phyloP scores from a whole-genome alignment of 306 rosid species.

The apple (Malus domestica) region ASM211411v1 NC_041791.1:4567501-4568000 shows the following conservation, averaged over 20 bases:
- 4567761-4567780: constrained; percentile 19
- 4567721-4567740: constrained; percentile 24
- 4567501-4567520: neutral
- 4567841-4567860: constrained; percentile 52
- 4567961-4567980: constrained; percentile 1
- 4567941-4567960: neutral
- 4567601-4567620: constrained; percentile 5
- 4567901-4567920: neutral
- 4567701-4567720: constrained; percentile 68
- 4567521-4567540: constrained; percentile 9
- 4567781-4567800: constrained; percentile 41
- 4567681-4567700: constrained; percentile 60
- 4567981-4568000: neutral
- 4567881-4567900: constrained; percentile 39
- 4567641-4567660: neutral
- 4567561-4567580: constrained; percentile 21
- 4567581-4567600: constrained; percentile 25
- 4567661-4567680: constrained; percentile 30
- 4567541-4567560: constrained; percentile 6
- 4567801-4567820: constrained; percentile 23
- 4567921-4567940: neutral
- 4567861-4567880: constrained; percentile 43
- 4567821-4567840: neutral
- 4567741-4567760: neutral
- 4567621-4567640: constrained; percentile 8